Percentiles rank a stretch among this genome's conserved stretches.
These are phyloP conservation scores for Colletotrichum trifolii DNA, from an alignment of 2,329 filamentous ascomycete species.

Conservation along the genomic window DNA sequence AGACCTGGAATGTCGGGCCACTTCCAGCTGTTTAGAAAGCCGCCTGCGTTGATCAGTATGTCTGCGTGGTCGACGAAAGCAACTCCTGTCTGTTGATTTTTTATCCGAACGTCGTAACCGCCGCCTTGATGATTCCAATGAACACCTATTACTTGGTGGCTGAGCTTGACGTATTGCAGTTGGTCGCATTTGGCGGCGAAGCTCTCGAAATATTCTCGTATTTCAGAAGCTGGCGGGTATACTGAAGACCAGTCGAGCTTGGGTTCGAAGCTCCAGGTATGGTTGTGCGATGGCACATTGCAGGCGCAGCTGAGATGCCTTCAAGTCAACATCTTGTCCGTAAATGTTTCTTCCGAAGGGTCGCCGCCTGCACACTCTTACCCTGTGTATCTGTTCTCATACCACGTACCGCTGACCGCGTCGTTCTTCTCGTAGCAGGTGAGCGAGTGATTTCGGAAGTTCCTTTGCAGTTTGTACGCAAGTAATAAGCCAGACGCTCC, in stretches of 20 bases:
- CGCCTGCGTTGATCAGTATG: conserved; percentile 60
- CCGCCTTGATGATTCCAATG: conserved; percentile 49
- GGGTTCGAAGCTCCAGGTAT: conserved; percentile 61
- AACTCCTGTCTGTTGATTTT: conserved; percentile 43
- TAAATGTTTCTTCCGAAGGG: too few species aligned
- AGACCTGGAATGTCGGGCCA: conserved; percentile 63
- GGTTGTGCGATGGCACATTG: conserved; percentile 63
- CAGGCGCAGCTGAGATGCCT: conserved; percentile 51
- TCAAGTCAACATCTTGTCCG: neutral
- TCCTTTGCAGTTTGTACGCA: conserved; percentile 59
- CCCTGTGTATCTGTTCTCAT: conserved; percentile 59
- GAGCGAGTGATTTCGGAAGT: conserved; percentile 53
- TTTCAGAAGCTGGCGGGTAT: conserved; percentile 55
- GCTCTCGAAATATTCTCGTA: conserved; percentile 57
- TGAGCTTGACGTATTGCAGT: conserved; percentile 45
- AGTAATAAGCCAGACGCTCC: conserved; percentile 59
- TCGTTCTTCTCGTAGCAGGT: conserved; percentile 64
- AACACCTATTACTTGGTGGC: conserved; percentile 43
- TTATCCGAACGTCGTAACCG: conserved; percentile 49
- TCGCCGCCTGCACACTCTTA: conserved; percentile 34
- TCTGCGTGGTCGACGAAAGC: conserved; percentile 53
- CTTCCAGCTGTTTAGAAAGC: conserved; percentile 63
- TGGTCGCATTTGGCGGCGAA: conserved; percentile 53
- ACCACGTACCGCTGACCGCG: conserved; percentile 66
- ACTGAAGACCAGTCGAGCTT: conserved; percentile 68